A percentile compares a stretch with the other conserved stretches of the same genome.
Evolutionary conservation across 1,284 basidiomycete species (phyloP).

Genomic region (Vanrija pseudolonga): DNA sequence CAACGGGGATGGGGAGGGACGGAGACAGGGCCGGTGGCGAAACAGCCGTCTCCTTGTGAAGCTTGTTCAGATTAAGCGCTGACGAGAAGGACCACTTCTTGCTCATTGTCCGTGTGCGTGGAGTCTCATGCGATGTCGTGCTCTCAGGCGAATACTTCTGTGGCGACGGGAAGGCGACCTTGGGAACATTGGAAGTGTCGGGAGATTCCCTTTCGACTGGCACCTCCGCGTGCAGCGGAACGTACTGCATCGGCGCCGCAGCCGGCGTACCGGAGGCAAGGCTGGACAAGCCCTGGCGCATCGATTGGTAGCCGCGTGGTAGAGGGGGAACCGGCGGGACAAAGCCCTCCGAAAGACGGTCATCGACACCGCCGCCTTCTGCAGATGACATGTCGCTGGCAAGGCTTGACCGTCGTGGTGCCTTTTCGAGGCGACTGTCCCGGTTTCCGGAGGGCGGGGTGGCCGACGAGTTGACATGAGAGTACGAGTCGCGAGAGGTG

Average conservation of each 20-base stretch:
- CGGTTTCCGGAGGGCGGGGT: slow-evolving; percentile 58
- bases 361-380: slow-evolving; percentile 8
- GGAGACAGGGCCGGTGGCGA: background rate
- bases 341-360: slow-evolving; percentile 48
- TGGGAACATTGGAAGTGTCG: background rate
- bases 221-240: slow-evolving; percentile 4
- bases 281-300: slow-evolving; percentile 28
- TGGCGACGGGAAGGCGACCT: slow-evolving; percentile 5
- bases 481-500: slow-evolving; percentile 36
- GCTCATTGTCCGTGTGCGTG: slow-evolving; percentile 48
- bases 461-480: slow-evolving; percentile 58
- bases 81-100: slow-evolving; percentile 97
- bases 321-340: slow-evolving; percentile 96
- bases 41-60: slow-evolving; percentile 22
- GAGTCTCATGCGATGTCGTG: slow-evolving; percentile 7
- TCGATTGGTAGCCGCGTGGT: slow-evolving; percentile 82
- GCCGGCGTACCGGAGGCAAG: slow-evolving; percentile 7
- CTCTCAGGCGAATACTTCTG: slow-evolving; percentile 12
- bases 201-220: background rate
- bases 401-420: slow-evolving; percentile 55
- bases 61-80: slow-evolving; percentile 74
- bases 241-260: slow-evolving; percentile 11
- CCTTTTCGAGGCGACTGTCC: slow-evolving; percentile 48
- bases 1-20: background rate
- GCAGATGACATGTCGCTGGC: slow-evolving; percentile 73